Evolutionary conservation across 495 filamentous ascomycete genomes (phyloP).

Genomic region (Penicillium roqueforti): DNA sequence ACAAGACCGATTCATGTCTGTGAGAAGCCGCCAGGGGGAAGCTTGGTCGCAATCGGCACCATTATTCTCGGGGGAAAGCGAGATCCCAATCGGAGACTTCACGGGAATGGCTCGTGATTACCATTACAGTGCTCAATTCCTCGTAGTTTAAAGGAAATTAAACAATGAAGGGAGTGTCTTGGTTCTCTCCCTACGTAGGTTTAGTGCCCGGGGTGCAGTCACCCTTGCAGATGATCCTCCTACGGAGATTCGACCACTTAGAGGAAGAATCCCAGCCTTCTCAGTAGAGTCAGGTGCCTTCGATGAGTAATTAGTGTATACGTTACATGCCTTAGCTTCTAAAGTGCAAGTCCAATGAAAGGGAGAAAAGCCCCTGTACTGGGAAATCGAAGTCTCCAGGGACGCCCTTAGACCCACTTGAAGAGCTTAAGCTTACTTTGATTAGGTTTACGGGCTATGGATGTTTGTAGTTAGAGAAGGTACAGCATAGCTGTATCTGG

Average conservation of each 20-base stretch:
- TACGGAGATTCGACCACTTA: slow-evolving; percentile 10
- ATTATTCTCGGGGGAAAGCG: no score
- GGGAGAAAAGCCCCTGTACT: slow-evolving; percentile 7
- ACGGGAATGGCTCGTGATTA: neutral
- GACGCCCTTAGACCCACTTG: slow-evolving; percentile 2
- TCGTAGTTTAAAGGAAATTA: slow-evolving; percentile 3
- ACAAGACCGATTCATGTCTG: no score
- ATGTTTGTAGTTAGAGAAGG: no score
- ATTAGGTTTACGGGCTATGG: no score
- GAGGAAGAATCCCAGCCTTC: neutral
- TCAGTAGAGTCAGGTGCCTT: neutral
- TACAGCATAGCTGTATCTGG: neutral
- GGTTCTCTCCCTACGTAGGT: slow-evolving; percentile 9
- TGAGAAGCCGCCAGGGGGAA: no score
- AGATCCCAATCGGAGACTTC: slow-evolving; percentile 1
- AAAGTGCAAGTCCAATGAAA: neutral
- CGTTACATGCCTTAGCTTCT: slow-evolving; percentile 20
- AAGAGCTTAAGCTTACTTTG: slow-evolving; percentile 4
- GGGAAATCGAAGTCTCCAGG: slow-evolving; percentile 7
- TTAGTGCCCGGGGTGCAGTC: slow-evolving; percentile 5
- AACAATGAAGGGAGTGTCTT: slow-evolving; percentile 25
- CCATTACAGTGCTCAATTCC: slow-evolving; percentile 11
- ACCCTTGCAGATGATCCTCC: slow-evolving; percentile 21
- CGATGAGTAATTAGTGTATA: neutral
- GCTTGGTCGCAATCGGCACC: no score